Conservation (phyloP, 495 filamentous ascomycete genomes). For the Trichoderma gamsii region DNA sequence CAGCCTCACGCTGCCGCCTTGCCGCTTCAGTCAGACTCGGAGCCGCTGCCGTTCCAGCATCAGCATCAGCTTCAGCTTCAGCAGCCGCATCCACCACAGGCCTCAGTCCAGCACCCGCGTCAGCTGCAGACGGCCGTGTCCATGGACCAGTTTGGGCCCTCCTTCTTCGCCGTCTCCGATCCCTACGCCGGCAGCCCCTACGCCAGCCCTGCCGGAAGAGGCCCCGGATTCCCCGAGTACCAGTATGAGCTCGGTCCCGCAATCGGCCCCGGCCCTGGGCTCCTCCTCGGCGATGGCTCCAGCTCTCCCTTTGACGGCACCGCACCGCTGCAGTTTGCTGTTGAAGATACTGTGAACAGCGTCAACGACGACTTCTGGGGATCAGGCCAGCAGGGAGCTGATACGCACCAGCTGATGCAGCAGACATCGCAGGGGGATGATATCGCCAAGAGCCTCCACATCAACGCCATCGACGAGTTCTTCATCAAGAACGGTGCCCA, state of each 20-base stretch:
- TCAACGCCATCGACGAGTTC: conserved; percentile 18
- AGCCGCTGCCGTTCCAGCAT: not conserved
- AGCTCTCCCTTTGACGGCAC: conserved; percentile 6
- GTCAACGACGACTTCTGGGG: not conserved
- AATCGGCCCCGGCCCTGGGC: not conserved
- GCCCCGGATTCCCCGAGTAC: not conserved
- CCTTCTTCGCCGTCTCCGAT: not conserved
- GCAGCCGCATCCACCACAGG: not conserved
- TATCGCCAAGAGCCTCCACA: too few relatives aligned
- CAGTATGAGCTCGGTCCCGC: conserved; percentile 7
- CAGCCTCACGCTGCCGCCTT: not conserved
- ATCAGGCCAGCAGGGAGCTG: too few relatives aligned
- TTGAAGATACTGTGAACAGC: not conserved
- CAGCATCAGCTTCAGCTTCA: not conserved
- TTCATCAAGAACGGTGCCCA: conserved; percentile 33
- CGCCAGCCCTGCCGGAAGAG: not conserved
- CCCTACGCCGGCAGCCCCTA: not conserved
- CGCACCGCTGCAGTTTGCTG: not conserved
- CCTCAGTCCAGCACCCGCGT: not conserved
- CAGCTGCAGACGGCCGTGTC: not conserved
- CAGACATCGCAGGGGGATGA: not conserved
- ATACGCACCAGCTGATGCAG: not conserved
- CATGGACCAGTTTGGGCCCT: conserved; percentile 4
- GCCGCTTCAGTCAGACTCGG: not conserved
- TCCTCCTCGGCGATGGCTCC: not conserved